Base-by-base conservation (phyloP, 2,329 filamentous ascomycete species). In the Chlorencoelia australis region DNA sequence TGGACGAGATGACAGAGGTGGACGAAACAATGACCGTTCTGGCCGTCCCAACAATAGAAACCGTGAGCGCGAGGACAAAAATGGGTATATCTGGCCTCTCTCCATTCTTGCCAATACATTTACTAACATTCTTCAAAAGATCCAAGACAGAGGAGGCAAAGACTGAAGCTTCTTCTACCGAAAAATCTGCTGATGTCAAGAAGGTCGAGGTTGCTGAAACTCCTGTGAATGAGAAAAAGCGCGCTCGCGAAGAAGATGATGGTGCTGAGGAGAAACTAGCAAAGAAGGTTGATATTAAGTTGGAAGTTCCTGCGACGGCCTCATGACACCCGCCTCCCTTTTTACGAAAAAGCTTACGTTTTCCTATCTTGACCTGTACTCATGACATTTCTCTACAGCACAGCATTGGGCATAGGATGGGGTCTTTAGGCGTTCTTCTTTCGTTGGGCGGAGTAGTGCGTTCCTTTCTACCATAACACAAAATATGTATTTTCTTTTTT, bases 211-310 rank as follows among this genome's bases (percentile, higher is more conserved):
- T 38, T 7, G n/a, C 33, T 1, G 28, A 22, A 15, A 15, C 20
- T 8, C 8, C 13, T 14, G 16, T 17, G 35, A 40, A 37, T 19
- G 33, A 57, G 30, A 54, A 57, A 42, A 55, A 55, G 44, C 47
- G 55, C 32, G 47, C 55, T 36, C 50, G 55, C 33, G 55, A 60
- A 39, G 69, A 73, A 6, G 70, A 70, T 7, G 70, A 69, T 19
- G 55, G 50, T 19, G 48, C 54, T 5, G 60, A 54, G n/a, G 64
- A 65, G 39, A 70, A 66, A 19, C 62, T 71, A 3, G 66, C 72
- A 14, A 80, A 80, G 67, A 80, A 79, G 63, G 66, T 75, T 26
- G 72, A 79, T 41, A 45, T 41, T 42, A 53, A 54, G 43, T 13
- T 43, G 10, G 51, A 50, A 31, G 39, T 46, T 28, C n/a, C 43